These are phyloP conservation scores for Cadophora sp. DNA, from an alignment of 2,329 filamentous ascomycete species.

Conservation along the genomic window DNA sequence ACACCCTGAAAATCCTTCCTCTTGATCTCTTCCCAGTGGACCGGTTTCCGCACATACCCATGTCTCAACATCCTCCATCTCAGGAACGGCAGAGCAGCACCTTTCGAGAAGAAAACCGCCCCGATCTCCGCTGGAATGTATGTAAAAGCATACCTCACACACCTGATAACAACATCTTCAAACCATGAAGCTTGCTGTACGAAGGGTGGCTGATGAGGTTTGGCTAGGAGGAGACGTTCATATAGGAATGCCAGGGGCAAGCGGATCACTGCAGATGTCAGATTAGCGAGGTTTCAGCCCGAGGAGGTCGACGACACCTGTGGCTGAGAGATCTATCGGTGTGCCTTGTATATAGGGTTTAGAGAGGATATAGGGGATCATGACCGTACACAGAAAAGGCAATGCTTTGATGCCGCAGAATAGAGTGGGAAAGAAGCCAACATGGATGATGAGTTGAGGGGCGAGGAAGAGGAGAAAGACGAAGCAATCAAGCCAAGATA, in stretches of 20 bases:
- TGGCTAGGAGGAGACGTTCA: conserved; percentile 60
- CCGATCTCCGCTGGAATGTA: conserved; percentile 72
- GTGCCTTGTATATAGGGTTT: not conserved
- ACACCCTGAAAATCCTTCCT: conserved; percentile 67
- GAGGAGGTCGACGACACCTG: conserved; percentile 18
- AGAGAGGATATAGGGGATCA: conserved; percentile 3
- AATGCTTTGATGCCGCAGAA: conserved; percentile 65
- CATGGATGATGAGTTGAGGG: conserved; percentile 73
- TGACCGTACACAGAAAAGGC: conserved; percentile 70
- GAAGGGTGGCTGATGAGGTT: conserved; percentile 62
- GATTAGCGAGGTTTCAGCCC: conserved; percentile 24
- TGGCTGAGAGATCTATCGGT: not conserved
- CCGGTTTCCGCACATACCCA: conserved; percentile 66
- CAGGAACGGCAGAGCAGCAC: conserved; percentile 76
- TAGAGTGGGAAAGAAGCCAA: conserved; percentile 66
- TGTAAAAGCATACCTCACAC: conserved; percentile 79
- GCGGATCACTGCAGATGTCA: conserved; percentile 55
- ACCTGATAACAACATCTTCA: conserved; percentile 79
- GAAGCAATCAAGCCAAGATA: conserved; percentile 78
- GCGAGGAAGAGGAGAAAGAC: conserved; percentile 74
- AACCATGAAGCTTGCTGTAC: conserved; percentile 74
- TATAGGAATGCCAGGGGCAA: conserved; percentile 65
- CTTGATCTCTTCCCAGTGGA: conserved; percentile 68
- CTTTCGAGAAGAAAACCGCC: conserved; percentile 78
- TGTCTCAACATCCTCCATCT: conserved; percentile 78